phyloP scores from a whole-genome alignment of 192 early-diverging fungal species.

The Coemansia sp. region DNA sequence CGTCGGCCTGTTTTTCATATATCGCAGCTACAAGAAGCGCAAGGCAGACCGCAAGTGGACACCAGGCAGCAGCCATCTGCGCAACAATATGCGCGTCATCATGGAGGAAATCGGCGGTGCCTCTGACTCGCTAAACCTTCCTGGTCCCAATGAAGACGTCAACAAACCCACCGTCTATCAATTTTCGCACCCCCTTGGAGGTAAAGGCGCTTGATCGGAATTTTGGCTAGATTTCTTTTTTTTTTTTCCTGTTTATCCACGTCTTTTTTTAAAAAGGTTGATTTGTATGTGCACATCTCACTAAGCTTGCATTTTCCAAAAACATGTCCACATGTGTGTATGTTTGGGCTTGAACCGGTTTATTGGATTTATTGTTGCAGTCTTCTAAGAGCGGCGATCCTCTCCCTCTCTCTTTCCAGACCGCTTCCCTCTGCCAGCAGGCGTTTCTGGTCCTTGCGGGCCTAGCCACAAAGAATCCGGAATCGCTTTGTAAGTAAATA shows the following conservation, averaged over 20 bases:
- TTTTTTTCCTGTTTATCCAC: neutral
- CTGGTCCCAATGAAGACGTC: neutral
- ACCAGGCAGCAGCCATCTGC: neutral
- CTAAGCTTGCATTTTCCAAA: neutral
- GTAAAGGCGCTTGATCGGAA: neutral
- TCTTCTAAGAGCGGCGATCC: neutral
- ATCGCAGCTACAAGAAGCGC: conserved; percentile 24
- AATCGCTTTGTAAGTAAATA: neutral
- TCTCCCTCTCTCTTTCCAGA: neutral
- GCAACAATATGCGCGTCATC: conserved; percentile 10
- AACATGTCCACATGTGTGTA: neutral
- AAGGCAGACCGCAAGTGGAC: conserved; percentile 6
- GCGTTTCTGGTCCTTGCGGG: neutral
- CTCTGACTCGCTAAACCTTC: neutral
- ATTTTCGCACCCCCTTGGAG: neutral
- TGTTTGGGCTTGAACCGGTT: neutral
- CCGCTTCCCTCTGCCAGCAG: neutral
- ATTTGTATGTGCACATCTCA: neutral
- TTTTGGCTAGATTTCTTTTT: neutral
- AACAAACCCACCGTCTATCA: neutral
- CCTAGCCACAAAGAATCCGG: neutral
- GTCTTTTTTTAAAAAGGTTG: neutral
- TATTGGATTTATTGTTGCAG: neutral
- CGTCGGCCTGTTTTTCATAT: conserved; percentile 20
- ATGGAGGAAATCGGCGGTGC: conserved; percentile 5